Conservation (phyloP, 495 filamentous ascomycete species). For the Aspergillus incahuasiensis region DNA sequence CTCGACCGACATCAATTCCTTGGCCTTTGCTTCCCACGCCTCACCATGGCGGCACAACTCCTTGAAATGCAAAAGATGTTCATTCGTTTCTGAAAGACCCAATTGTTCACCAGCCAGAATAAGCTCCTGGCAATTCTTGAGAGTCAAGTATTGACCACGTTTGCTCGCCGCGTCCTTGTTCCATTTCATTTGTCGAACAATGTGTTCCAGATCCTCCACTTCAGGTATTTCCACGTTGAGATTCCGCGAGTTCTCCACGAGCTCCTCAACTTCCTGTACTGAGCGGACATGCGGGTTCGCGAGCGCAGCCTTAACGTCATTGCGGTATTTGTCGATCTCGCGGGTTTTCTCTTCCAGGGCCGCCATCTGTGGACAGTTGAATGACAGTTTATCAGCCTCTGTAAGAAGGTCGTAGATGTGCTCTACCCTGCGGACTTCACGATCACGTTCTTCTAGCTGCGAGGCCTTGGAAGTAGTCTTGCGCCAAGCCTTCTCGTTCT, state of each 20-base stretch:
- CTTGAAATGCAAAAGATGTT: slow-evolving; percentile 68
- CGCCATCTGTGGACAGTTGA: slow-evolving; percentile 90
- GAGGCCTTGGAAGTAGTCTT: slow-evolving; percentile 67
- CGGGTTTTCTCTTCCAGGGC: slow-evolving; percentile 82
- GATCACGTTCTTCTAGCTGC: slow-evolving; percentile 84
- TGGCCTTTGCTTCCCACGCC: slow-evolving; percentile 89
- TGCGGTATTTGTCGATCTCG: slow-evolving; percentile 81
- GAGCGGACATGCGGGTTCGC: slow-evolving; percentile 54
- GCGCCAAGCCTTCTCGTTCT: slow-evolving; percentile 92
- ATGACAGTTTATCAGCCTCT: slow-evolving; percentile 81
- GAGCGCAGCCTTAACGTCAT: slow-evolving; percentile 66
- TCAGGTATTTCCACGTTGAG: slow-evolving; percentile 96
- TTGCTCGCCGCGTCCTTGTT: slow-evolving; percentile 67
- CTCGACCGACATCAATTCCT: slow-evolving; percentile 88
- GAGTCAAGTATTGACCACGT: slow-evolving; percentile 56
- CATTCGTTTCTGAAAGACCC: slow-evolving; percentile 70
- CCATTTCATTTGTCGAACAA: slow-evolving; percentile 86
- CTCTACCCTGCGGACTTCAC: slow-evolving; percentile 83
- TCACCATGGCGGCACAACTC: slow-evolving; percentile 72
- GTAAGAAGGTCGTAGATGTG: slow-evolving; percentile 82
- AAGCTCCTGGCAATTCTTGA: slow-evolving; percentile 73
- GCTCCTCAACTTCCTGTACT: slow-evolving; percentile 76
- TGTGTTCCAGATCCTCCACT: slow-evolving; percentile 73
- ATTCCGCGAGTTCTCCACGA: slow-evolving; percentile 78
- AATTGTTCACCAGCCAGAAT: slow-evolving; percentile 71